Base-by-base conservation (phyloP, 1,284 basidiomycete genomes). In the Schizophyllum amplum region DNA sequence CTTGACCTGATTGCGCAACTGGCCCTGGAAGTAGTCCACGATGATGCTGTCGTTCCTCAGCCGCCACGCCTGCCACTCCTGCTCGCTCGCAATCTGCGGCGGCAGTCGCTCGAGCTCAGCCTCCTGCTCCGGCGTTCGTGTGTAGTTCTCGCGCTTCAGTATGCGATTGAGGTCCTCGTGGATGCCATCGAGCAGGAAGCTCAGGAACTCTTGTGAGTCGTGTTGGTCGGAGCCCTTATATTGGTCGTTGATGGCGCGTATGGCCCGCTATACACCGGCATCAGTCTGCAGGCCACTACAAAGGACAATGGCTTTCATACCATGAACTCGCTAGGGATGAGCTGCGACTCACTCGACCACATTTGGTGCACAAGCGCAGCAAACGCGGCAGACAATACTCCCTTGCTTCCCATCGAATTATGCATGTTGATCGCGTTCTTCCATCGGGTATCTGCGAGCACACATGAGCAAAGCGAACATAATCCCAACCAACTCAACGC, bases 11-110 rank as follows among this genome's bases (percentile, higher is more conserved):
- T 92, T 98, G 62, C 92, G 78, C 70, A 98, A 98, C 72, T 98
- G 96, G 4, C 96, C 97, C 73, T 98, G 96, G 78, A 99, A 98
- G 67, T 91, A 90, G 71, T 98, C 95, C 51, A 98, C 97, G 57
- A 99, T 90, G 57, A 98, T 76, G 64, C 90, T 94, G 69, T 99
- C 93, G 69, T 98, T 95, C 56, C 93, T 81, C 75, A 83, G 83
- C 69, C 86, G 85, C 78, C 98, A 98, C 50, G 90, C 83, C 64
- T 84, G 80, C 97, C 96, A 99, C 69, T 98, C 95, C 66, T 89
- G 84, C 63, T 94, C 33, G 65, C 88, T 88, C n/a, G 94, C 94
- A 61, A 96, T 81, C 68, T 95, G 92, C 24, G 87, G 83, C 15
- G 95, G 90, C 27, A 98, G 72, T 52, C 81, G 80, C 71, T 98